Conservation (phyloP, 768 basidiomycete genomes). For the Boletales sp. region DNA sequence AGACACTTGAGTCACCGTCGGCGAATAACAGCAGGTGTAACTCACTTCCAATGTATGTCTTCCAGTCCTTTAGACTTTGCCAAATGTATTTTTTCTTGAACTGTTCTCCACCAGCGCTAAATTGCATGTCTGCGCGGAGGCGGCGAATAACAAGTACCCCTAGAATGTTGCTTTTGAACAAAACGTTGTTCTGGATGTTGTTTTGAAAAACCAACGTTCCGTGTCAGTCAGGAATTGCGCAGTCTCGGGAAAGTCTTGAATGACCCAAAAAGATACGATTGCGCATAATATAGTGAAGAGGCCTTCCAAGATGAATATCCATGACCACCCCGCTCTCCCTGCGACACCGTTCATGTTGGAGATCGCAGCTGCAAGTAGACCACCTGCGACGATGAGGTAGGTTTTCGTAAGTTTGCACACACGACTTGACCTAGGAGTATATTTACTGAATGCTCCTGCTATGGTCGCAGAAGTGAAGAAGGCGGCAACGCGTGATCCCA, state of each 20-base stretch:
- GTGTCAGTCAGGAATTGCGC: slow-evolving; percentile 64
- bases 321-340: slow-evolving; percentile 61
- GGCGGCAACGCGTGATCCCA: slow-evolving; percentile 64
- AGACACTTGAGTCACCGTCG: neutral
- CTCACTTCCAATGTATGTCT: slow-evolving; percentile 69
- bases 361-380: slow-evolving; percentile 63
- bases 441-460: slow-evolving; percentile 69
- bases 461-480: slow-evolving; percentile 83
- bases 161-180: slow-evolving; percentile 16
- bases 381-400: slow-evolving; percentile 36
- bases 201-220: slow-evolving; percentile 44
- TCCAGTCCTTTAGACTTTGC: slow-evolving; percentile 66
- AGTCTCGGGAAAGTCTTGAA: slow-evolving; percentile 76
- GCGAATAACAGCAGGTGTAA: slow-evolving; percentile 5
- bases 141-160: slow-evolving; percentile 63
- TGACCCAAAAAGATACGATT: slow-evolving; percentile 62
- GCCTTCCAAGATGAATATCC: slow-evolving; percentile 77
- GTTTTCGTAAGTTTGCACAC: no score
- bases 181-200: no score
- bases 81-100: slow-evolving; percentile 54
- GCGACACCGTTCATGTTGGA: slow-evolving; percentile 69
- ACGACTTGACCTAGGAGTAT: neutral
- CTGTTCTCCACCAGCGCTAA: slow-evolving; percentile 58
- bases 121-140: slow-evolving; percentile 60
- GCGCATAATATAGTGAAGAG: slow-evolving; percentile 60